Evolutionary conservation across 202 grass and related monocot genomes (phyloP), one percentile per base, ranked within the genome.

Genomic region (Zizania palustris): DNA sequence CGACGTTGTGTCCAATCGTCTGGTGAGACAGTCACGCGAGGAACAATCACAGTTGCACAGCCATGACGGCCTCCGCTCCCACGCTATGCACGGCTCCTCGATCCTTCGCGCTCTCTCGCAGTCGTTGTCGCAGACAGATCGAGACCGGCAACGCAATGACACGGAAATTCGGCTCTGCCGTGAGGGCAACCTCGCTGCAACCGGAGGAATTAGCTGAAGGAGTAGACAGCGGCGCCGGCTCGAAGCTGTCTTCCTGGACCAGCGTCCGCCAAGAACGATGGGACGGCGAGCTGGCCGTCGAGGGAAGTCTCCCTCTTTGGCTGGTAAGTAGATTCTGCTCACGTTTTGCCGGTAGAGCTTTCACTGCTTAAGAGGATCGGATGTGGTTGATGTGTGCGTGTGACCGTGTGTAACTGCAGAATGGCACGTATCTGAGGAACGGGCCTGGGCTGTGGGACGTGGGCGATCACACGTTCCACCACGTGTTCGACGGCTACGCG

Each of bases 401-500:
- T 71, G 46, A 51, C 5, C 33, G 4, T 14, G 13, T 53, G n/a
- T 5, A 43, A 49, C 6, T 45, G 46, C 18, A 88, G 85, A 74
- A 80, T 1, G 86, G 86, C 9, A 88, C 86, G 13, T 88, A 88
- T 70, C 71, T 88, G 7, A 63, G 86, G 63, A 88, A 88, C 22
- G 75, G 80, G 11, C 75, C 86, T 2, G 80, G 86, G 11, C 0
- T 80, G 5, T 88, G 86, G 86, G 78, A 88, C 39, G 68, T 88
- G 4, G 75, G 78, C 56, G 71, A 59, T 28, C 9, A 39, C 64
- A 16, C 61, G 1, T 75, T 76, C 48, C 19, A 68, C 46, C 86
- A 88, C 65, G 41, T 88, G 10, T 88, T 88, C 80, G 80, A 88
- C 40, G 86, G 86, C 6, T 88, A 88, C 69, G 80, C 86, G 35